Conservation (phyloP, 1,284 basidiomycete species). For the Boletellus deceptivus region DNA sequence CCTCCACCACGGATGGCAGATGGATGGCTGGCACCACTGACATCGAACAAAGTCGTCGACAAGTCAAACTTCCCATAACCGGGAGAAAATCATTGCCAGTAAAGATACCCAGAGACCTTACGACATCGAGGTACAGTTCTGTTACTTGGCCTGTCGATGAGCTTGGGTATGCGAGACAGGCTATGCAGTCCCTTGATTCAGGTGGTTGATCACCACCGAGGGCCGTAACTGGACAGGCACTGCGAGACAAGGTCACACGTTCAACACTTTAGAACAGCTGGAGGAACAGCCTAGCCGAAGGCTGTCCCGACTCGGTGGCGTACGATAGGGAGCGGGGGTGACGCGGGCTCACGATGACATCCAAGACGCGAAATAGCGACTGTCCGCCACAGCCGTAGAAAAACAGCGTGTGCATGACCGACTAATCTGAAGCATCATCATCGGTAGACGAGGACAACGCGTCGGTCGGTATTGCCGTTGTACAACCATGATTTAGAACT, state of each 20-base stretch:
- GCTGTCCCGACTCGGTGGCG: background rate
- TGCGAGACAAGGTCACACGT: conserved; percentile 19
- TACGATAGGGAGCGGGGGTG: background rate
- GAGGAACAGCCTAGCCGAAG: background rate
- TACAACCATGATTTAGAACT: too few relatives aligned
- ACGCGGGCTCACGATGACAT: conserved; percentile 3
- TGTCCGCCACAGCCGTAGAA: too few relatives aligned
- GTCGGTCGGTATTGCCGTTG: too few relatives aligned
- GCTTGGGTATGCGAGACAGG: too few relatives aligned
- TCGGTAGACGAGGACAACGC: too few relatives aligned
- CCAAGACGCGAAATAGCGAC: too few relatives aligned
- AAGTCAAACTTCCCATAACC: conserved; percentile 15
- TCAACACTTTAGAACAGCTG: conserved; percentile 10
- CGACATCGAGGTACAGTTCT: conserved; percentile 22
- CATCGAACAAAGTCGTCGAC: background rate
- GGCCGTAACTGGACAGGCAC: conserved; percentile 22
- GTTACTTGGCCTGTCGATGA: background rate
- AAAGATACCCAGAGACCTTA: conserved; percentile 13
- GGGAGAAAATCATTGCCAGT: conserved; percentile 16
- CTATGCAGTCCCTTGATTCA: too few relatives aligned
- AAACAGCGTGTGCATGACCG: too few relatives aligned
- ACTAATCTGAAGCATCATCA: too few relatives aligned
- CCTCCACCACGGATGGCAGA: conserved; percentile 6
- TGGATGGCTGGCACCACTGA: background rate
- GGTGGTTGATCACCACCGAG: too few relatives aligned